These are phyloP conservation scores for Fagus sylvatica DNA, from an alignment of 306 rosid genomes.

Conservation along the genomic window DNA sequence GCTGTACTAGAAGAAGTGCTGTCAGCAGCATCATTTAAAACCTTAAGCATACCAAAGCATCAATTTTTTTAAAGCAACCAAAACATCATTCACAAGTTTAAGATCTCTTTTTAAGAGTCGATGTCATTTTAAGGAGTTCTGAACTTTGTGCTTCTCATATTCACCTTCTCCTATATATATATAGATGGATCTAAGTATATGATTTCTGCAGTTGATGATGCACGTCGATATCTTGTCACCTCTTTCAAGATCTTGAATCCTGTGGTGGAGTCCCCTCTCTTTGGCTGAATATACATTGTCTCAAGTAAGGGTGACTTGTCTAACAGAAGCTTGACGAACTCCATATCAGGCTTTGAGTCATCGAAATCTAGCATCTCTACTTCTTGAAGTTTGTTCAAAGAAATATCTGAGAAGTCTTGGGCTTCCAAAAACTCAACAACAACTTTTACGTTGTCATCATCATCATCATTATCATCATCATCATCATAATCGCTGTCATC, in stretches of 20 bases:
- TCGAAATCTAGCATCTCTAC: not conserved
- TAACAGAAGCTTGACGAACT: not conserved
- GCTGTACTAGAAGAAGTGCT: no score
- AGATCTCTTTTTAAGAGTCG: no score
- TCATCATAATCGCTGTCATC: not conserved
- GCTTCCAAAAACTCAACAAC: not conserved
- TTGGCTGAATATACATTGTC: not conserved
- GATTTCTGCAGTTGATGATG: conserved; percentile 3
- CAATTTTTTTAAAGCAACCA: no score
- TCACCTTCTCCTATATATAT: no score
- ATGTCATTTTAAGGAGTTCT: no score
- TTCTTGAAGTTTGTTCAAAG: not conserved
- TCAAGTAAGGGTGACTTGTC: not conserved
- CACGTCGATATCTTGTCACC: not conserved
- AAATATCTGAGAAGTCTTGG: not conserved
- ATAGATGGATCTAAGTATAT: not conserved
- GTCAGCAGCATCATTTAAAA: no score
- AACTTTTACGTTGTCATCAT: not conserved
- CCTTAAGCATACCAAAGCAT: no score
- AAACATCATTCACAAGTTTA: no score
- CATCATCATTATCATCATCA: not conserved
- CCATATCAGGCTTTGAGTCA: not conserved
- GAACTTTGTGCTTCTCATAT: no score
- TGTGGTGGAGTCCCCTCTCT: no score
- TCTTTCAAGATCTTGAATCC: not conserved